Percentiles rank a stretch among this genome's conserved stretches.
Conservation (phyloP, 306 rosid genomes). For the Arachis hypogaea region DNA sequence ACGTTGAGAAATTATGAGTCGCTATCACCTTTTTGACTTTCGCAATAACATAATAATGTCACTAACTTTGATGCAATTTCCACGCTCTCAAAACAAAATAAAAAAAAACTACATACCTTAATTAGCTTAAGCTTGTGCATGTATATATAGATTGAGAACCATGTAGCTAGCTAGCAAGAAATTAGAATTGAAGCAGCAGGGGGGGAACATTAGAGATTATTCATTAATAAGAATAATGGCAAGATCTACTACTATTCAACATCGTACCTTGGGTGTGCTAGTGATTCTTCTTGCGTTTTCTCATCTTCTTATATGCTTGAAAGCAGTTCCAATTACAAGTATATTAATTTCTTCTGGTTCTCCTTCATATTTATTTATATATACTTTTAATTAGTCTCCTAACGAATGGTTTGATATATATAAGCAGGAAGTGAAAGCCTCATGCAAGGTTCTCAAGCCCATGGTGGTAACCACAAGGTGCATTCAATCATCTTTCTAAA, state of each 20-base stretch:
- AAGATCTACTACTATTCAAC: slow-evolving; percentile 15
- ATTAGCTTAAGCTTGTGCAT: too few relatives aligned
- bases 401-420: neutral
- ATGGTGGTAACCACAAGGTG: slow-evolving; percentile 40
- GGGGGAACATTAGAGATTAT: too few relatives aligned
- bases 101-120: slow-evolving; percentile 17
- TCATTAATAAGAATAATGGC: slow-evolving; percentile 32
- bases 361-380: neutral
- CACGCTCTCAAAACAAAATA: slow-evolving; percentile 7
- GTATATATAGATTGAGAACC: slow-evolving; percentile 55
- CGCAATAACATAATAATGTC: slow-evolving; percentile 29
- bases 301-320: slow-evolving; percentile 55
- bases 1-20: slow-evolving; percentile 44
- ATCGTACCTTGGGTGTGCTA: slow-evolving; percentile 7
- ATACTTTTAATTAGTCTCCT: neutral
- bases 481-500: neutral
- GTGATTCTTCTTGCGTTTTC: slow-evolving; percentile 60
- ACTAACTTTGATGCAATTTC: slow-evolving; percentile 4
- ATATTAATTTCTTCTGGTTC: slow-evolving; percentile 28
- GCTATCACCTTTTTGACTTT: slow-evolving; percentile 60
- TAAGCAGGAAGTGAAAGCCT: slow-evolving; percentile 68
- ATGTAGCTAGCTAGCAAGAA: slow-evolving; percentile 7
- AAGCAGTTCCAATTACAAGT: slow-evolving; percentile 83
- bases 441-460: slow-evolving; percentile 46
- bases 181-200: slow-evolving; percentile 35